These are phyloP conservation scores for Penicillium sp. DNA, from an alignment of 2,329 filamentous ascomycete species.

Conservation along the genomic window DNA sequence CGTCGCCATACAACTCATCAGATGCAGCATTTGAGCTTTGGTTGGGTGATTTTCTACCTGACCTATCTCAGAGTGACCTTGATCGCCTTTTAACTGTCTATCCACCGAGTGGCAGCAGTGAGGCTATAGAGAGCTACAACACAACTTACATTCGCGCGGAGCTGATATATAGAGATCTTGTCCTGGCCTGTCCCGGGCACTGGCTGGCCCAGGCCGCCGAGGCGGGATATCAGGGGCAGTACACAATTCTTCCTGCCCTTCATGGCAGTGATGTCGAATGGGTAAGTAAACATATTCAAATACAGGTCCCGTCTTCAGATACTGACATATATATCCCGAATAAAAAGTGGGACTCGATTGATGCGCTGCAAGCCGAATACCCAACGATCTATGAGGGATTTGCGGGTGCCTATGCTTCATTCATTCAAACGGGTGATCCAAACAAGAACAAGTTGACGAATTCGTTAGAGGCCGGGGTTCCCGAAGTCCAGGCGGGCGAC, in stretches of 20 bases:
- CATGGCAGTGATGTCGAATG: constrained; percentile 58
- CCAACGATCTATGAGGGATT: constrained; percentile 55
- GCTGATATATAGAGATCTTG: constrained; percentile 55
- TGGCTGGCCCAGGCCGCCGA: constrained; percentile 51
- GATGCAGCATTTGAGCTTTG: constrained; percentile 49
- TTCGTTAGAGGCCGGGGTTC: constrained; percentile 23
- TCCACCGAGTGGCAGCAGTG: constrained; percentile 45
- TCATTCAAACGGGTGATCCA: constrained; percentile 57
- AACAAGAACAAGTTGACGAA: constrained; percentile 55
- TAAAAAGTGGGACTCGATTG: constrained; percentile 55
- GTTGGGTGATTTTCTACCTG: constrained; percentile 53
- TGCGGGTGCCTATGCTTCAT: constrained; percentile 57
- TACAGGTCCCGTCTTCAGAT: background rate
- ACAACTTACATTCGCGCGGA: constrained; percentile 52
- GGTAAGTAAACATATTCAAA: constrained; percentile 31
- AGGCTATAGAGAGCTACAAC: constrained; percentile 48
- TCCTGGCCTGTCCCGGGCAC: constrained; percentile 57
- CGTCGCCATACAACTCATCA: constrained; percentile 50
- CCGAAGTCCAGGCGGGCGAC: background rate
- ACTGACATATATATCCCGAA: background rate
- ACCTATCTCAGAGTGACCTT: constrained; percentile 40
- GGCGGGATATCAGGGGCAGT: constrained; percentile 55
- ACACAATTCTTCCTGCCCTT: constrained; percentile 56
- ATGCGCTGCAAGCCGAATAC: constrained; percentile 50
- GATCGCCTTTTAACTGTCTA: constrained; percentile 44